Base-by-base conservation (phyloP, 306 rosid species). In the Acacia crassicarpa region DNA sequence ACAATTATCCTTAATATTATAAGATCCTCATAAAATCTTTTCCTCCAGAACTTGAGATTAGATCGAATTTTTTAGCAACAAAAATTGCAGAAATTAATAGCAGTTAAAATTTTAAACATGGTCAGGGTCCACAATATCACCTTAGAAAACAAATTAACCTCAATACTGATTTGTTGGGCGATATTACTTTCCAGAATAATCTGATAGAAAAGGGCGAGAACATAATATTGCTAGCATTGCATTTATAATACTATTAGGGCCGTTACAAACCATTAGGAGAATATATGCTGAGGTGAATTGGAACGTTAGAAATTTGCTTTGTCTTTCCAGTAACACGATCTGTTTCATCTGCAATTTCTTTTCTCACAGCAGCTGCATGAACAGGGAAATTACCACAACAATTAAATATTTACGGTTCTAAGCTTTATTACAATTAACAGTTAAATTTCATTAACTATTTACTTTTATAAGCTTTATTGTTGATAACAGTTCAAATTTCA, bases 231-330 rank as follows among this genome's bases (percentile, higher is more conserved):
- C 38, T 14, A 40, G 75, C 75, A 71, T 41, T 38, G 30, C 68
- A 61, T 77, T 72, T 46, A 48, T 54, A 14, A 71, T 63, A 32
- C 40, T 71, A 25, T 30, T 51, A 77, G 73, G 66, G 23, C 20
- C 78, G 78, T 75, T 76, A 84, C 75, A 44, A 44, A 71, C 75
- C 75, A 45, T 71, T 8, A 44, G 75, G 75, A 23, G 75, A 89
- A 86, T 92, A 91, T 76, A 92, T 91, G 92, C 97, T 92, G 82
- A 92, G 89, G 38, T 92, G 97, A 87, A 92, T 92, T 58, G 97
- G 95, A 78, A 91, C 58, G 54, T 92, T 92, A 25, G 97, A 92
- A 76, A 92, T 91, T 63, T 89, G 93, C 83, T 92, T 92, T 77
- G 91, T 20, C 85, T 88, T 88, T 80, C 97, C 97, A 66, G 97